These are phyloP conservation scores for Platismatia glauca DNA, from an alignment of 495 filamentous ascomycete genomes.

Conservation along the genomic window DNA sequence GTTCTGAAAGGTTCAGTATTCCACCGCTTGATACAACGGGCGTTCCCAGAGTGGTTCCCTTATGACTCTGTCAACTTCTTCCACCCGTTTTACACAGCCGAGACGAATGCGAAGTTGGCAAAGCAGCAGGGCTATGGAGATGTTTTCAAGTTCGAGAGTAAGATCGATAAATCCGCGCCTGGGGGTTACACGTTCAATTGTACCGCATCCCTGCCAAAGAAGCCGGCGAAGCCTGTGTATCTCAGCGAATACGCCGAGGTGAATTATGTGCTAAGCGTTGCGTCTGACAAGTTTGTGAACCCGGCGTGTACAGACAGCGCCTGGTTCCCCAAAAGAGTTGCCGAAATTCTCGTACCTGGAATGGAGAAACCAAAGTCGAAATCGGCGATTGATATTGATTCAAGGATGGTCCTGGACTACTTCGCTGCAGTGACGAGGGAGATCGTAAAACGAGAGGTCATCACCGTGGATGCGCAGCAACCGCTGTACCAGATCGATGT, in stretches of 20 bases:
- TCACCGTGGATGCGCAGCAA: constrained; percentile 9
- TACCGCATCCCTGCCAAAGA: constrained; percentile 1
- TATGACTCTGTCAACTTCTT: constrained; percentile 27
- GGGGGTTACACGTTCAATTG: neutral
- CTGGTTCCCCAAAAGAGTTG: constrained; percentile 16
- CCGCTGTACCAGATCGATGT: constrained; percentile 21
- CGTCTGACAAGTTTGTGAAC: constrained; percentile 14
- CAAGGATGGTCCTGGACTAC: constrained; percentile 5
- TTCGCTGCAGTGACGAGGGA: neutral
- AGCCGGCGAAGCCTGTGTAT: constrained; percentile 18
- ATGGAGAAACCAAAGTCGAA: neutral
- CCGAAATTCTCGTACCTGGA: constrained; percentile 14
- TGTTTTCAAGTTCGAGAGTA: neutral
- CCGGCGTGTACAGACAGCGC: constrained; percentile 14
- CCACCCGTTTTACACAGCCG: constrained; percentile 28
- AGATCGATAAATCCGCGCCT: neutral
- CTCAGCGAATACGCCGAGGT: constrained; percentile 18
- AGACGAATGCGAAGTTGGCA: constrained; percentile 26
- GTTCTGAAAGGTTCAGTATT: constrained; percentile 23
- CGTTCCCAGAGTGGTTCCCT: constrained; percentile 27
- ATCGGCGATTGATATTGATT: neutral
- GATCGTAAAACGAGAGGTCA: constrained; percentile 12
- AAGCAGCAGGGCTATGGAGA: constrained; percentile 14
- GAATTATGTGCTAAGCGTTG: constrained; percentile 11
- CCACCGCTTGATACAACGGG: constrained; percentile 26